Evolutionary conservation across 2,329 filamentous ascomycete species (phyloP).

Genomic region (Beauveria sp.): DNA sequence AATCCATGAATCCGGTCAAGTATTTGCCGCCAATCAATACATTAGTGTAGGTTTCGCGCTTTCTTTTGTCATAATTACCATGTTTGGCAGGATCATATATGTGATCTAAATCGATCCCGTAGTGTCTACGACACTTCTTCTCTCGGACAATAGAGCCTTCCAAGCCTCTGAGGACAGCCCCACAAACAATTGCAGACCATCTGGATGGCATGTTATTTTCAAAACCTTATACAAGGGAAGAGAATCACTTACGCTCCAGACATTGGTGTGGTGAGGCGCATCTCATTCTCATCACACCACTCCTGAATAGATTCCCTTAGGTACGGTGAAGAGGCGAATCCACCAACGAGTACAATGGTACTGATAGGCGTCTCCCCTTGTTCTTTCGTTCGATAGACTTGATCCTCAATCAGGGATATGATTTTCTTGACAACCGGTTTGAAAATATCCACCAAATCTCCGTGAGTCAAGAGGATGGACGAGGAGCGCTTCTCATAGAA

Average conservation of each 20-base stretch:
- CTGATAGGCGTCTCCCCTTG: not conserved
- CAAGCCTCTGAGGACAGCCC: conserved; percentile 10
- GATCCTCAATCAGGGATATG: not conserved
- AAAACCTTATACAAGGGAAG: not conserved
- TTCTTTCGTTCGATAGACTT: not conserved
- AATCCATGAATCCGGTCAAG: not conserved
- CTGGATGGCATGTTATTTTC: not conserved
- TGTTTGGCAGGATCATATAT: not conserved
- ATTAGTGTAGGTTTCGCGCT: no score
- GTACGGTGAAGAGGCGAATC: not conserved
- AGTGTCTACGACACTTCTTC: conserved; percentile 13
- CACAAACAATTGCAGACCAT: conserved; percentile 12
- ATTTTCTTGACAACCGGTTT: not conserved
- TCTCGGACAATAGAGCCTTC: conserved; percentile 11
- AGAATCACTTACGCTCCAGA: conserved; percentile 4
- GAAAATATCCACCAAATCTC: not conserved
- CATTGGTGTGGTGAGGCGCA: not conserved
- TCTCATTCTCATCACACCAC: not conserved
- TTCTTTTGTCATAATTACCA: not conserved
- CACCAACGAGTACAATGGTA: not conserved
- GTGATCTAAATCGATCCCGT: not conserved
- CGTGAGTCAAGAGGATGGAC: not conserved
- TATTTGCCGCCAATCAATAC: no score
- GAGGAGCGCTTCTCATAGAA: not conserved
- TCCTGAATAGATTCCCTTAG: not conserved